Conservation (phyloP, 768 basidiomycete species). For the Kwoniella bestiolae region DNA sequence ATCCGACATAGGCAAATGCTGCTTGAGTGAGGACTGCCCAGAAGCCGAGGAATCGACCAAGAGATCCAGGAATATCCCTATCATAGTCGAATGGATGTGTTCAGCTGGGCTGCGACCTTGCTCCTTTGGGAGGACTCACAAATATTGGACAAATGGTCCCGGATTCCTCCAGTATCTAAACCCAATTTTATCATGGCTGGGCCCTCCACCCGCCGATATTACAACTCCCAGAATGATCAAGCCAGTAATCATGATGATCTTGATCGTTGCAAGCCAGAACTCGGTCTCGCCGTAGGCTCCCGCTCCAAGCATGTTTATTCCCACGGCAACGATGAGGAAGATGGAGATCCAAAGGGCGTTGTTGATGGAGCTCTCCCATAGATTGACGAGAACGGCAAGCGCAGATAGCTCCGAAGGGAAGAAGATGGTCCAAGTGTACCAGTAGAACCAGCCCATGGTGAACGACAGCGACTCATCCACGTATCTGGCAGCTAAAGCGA, state of each 20-base stretch:
- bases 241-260: slow-evolving; percentile 42
- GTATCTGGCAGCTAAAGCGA: slow-evolving; percentile 14
- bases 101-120: too few species aligned
- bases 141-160: slow-evolving; percentile 11
- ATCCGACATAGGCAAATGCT: slow-evolving; percentile 65
- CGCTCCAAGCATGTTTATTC: slow-evolving; percentile 8
- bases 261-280: slow-evolving; percentile 61
- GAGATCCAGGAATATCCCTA: not conserved
- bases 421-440: slow-evolving; percentile 1
- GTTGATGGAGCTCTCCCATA: slow-evolving; percentile 20
- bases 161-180: slow-evolving; percentile 19
- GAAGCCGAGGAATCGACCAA: slow-evolving; percentile 20
- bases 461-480: slow-evolving; percentile 62
- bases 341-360: slow-evolving; percentile 27
- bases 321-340: slow-evolving; percentile 22
- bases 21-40: slow-evolving; percentile 20
- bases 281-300: slow-evolving; percentile 72
- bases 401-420: slow-evolving; percentile 13
- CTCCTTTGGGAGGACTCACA: not conserved
- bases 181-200: slow-evolving; percentile 3
- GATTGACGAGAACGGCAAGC: slow-evolving; percentile 26
- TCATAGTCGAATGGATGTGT: too few species aligned
- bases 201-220: not conserved
- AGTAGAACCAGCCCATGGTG: slow-evolving; percentile 22
- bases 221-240: slow-evolving; percentile 33